Base-by-base conservation (phyloP, 2,329 filamentous ascomycete genomes). In the Aspergillus novoparasiticus region DNA sequence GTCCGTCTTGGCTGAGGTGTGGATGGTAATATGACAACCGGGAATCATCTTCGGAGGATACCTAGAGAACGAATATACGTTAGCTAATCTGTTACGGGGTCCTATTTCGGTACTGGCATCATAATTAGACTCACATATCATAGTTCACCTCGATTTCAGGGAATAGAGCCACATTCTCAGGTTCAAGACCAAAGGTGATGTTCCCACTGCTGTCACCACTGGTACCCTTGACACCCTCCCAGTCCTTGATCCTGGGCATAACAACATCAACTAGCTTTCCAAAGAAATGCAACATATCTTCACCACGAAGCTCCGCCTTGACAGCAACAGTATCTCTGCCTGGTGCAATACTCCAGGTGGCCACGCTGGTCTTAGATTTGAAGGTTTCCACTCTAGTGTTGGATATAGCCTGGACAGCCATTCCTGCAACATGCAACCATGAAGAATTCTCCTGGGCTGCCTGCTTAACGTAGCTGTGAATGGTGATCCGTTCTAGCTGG, bases 141-240 rank as follows among this genome's bases (percentile, higher is more conserved):
- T 95, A 97, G 82, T 97, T 97, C 71, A 93, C 88, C 79, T 97
- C 94, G 53, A 99, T 87, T 82, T 99, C 95, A 0, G 95, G 95
- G 81, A 98, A 99, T 68, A 92, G 82, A 57, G 90, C 88, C 72
- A 97, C 88, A 69, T 90, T 87, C 63, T 92, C 89, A 6, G 89
- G 84, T 16, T 85, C 85, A 71, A 99, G 84, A 69, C 95, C 95
- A 77, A 94, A 94, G 11, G 85, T 85, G 69, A 99, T 85, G 78
- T 98, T 97, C 43, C 95, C 95, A 65, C 90, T 90, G 73, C 88
- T 89, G 77, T 99, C 95, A 73, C 95, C 95, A 45, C 92, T 92
- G 50, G 82, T 86, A 56, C 88, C 89, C 70, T 86, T 86, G n/a
- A 91, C 83, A 64, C 95, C 95, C 61, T 87, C 87, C 91, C 93